Evolutionary conservation across 345 rosid genomes (phyloP), one percentile per base, ranked within the genome.

Genomic region (Eucalyptus caleyi): DNA sequence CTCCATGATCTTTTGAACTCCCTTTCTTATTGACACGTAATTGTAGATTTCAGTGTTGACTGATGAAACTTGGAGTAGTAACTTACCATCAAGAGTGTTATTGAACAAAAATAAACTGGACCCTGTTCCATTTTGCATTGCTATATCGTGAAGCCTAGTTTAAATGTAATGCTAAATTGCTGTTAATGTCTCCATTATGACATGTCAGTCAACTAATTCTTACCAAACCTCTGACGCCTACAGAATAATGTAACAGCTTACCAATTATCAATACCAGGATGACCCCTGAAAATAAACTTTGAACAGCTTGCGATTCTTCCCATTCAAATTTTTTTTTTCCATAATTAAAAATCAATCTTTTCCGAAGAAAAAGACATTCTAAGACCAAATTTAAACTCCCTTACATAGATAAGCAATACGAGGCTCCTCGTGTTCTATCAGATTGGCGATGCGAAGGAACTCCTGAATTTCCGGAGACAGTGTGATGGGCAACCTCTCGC

Each of bases 391-490:
- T 16, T 44, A 65, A 24, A 16, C 45, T 54, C 42, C 56, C 96
- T 88, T 87, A 96, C 99, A 97, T 7, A 96, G 94, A 92, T 97
- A 95, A 92, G 99, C 99, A 89, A 95, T 86, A 14, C 98, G 99
- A 93, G 99, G 97, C 87, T 95, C 97, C 44, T 92, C 92, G 19
- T 53, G 77, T 90, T 95, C 97, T 27, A 96, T 91, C 93, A 93
- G 91, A 91, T 97, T 97, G 21, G 99, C 99, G 50, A 97, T 95
- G 82, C 99, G 97, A 89, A 97, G 99, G 90, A 97, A 97, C 92
- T 89, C 91, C 93, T 95, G 98, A 62, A 97, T 97, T 65, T 94
- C 97, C 1, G 98, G 92, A 88, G 95, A 94, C 88, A 97, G 90
- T 42, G 94, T 96, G 83, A 97, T 88, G 7, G 99, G 99, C 91